Evolutionary conservation across 2,329 filamentous ascomycete species (phyloP), one percentile per base, ranked within the genome.

Genomic region (Parastagonospora nodorum): DNA sequence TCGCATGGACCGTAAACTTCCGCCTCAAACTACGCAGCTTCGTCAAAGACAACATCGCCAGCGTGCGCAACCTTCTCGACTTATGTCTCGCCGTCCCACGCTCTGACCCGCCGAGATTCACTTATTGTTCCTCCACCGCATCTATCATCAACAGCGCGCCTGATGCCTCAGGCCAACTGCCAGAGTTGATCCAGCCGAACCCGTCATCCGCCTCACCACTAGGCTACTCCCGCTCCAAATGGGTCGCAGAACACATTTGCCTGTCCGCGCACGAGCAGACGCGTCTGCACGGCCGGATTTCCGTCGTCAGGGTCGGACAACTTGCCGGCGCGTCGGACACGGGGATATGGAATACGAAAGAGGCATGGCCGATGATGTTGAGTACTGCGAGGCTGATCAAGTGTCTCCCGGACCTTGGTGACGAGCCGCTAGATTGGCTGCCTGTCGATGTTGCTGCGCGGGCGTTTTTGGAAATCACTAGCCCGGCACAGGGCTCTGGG

Each of bases 1-100:
- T 84, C 7, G 84, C 84, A 15, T 88, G 85, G 85, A 77, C 81
- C 2, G 85, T 88, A 14, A 87, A 88, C 68, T 88, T 88, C 73
- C 80, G 79, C 24, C 74, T 84, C 45, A 77, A 79, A 4, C 73
- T 88, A 1, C 71, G 69, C 33, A 82, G 79, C 51, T 88, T 87
- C 58, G 77, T 78, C 41, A 75, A 75, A 33, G 78, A 82, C 53
- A 80, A 80, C 55, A 79, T 86, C 29, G 70, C 74, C 4, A 79
- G 78, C 2, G 69, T 83, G 9, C 70, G 69, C 8, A 78, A 84
- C 53, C 69, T 85, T 1, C 66, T 85, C 31, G 66, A 75, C 40
- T 69, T 84, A 7, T 74, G 77, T 0, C 62, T 77, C 1, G 66
- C 61, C 15, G 68, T 60, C 10, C 56, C 63, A n/a, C 64, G 64